These are phyloP conservation scores for Gossypium aridum DNA, from an alignment of 441 rosid genomes.

Conservation along the genomic window DNA sequence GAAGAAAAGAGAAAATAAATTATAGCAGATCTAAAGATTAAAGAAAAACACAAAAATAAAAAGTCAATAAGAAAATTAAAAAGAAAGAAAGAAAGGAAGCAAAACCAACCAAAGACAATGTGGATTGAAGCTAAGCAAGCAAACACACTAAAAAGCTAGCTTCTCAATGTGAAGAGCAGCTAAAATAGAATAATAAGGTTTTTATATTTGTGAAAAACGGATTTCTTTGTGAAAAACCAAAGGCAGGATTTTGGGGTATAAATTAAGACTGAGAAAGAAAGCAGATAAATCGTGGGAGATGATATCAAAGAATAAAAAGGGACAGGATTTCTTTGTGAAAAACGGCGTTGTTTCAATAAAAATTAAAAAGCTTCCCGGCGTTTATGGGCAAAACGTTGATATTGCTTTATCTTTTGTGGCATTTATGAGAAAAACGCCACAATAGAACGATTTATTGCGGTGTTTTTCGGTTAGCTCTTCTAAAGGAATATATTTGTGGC, in stretches of 20 bases:
- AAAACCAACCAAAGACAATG: too few relatives aligned
- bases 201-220: not conserved
- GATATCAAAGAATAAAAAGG: not conserved
- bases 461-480: too few relatives aligned
- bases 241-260: not conserved
- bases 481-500: too few relatives aligned
- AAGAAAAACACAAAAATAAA: not conserved
- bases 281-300: not conserved
- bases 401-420: too few relatives aligned
- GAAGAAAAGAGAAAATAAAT: not conserved
- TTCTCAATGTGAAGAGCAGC: not conserved
- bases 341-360: too few relatives aligned
- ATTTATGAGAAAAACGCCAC: too few relatives aligned
- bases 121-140: conserved; percentile 11
- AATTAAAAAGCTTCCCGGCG: too few relatives aligned
- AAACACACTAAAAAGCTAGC: not conserved
- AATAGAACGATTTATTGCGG: too few relatives aligned
- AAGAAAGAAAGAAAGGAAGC: not conserved
- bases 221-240: not conserved
- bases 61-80: not conserved
- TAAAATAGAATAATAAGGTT: not conserved
- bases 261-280: not conserved
- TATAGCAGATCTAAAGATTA: not conserved
- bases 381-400: too few relatives aligned
- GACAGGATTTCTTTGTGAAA: too few relatives aligned